These are phyloP conservation scores for Chlorella sp. DNA, from an alignment of 139 green algal species.

Conservation along the genomic window DNA sequence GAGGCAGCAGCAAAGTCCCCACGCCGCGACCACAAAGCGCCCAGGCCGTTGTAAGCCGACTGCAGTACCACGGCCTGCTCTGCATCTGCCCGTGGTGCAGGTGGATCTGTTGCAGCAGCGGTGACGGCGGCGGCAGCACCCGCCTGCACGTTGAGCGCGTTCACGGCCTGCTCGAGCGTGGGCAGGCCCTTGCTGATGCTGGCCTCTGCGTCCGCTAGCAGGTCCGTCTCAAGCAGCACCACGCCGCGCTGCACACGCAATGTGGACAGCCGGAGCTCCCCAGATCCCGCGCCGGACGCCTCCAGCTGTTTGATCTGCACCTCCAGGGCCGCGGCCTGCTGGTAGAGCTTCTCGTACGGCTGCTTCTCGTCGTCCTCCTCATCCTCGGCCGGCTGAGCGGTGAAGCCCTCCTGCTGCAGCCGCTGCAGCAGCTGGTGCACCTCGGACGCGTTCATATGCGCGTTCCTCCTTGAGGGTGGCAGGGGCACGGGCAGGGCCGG, in stretches of 20 bases:
- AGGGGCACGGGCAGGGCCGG: no score
- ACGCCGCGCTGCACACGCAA: conserved; percentile 24
- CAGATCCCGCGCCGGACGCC: not conserved
- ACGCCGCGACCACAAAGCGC: conserved; percentile 25
- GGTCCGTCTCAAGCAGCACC: conserved; percentile 45
- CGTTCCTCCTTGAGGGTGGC: no score
- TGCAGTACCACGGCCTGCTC: not conserved
- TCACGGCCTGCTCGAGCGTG: not conserved
- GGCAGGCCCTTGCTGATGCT: not conserved
- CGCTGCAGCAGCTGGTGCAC: no score
- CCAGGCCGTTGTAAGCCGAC: conserved; percentile 35
- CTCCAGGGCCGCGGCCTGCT: conserved; percentile 24
- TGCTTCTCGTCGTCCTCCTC: conserved; percentile 18
- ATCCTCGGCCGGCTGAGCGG: no score
- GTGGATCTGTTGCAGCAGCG: not conserved
- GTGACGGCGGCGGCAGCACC: not conserved
- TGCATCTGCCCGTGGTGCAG: not conserved
- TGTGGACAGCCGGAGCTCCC: no score
- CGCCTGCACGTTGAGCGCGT: no score
- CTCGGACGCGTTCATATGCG: no score
- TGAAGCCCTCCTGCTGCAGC: no score
- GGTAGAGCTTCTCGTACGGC: conserved; percentile 34
- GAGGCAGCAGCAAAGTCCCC: conserved; percentile 12
- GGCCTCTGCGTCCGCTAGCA: conserved; percentile 29
- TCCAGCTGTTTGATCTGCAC: not conserved